These are phyloP conservation scores for Gossypium davidsonii DNA, from an alignment of 441 rosid species.

Conservation along the genomic window DNA sequence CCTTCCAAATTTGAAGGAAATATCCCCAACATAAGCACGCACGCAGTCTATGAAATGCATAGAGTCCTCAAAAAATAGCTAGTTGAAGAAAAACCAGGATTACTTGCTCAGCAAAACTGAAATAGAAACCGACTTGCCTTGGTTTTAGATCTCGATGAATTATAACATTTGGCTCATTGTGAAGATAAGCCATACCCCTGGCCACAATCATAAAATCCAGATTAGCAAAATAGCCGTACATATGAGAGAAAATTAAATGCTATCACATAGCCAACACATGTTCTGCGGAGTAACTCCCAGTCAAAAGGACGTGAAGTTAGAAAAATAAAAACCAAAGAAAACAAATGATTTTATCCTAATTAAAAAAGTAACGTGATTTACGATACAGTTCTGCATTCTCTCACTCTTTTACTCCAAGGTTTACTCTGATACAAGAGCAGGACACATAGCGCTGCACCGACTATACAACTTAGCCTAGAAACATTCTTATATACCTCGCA, in stretches of 20 bases:
- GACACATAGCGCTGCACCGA: neutral
- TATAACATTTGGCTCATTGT: constrained; percentile 94
- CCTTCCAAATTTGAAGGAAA: neutral
- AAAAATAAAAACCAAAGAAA: neutral
- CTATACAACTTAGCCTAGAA: neutral
- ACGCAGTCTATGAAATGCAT: neutral
- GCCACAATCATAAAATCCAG: constrained; percentile 13
- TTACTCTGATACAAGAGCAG: neutral
- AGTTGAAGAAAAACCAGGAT: neutral
- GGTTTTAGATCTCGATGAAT: constrained; percentile 93
- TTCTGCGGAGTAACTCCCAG: neutral
- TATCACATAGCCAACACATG: neutral
- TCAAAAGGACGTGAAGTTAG: neutral
- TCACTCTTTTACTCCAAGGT: neutral
- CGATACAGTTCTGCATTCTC: neutral
- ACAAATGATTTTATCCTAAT: neutral
- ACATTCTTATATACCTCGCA: constrained; percentile 56
- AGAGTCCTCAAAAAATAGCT: neutral
- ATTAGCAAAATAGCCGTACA: constrained; percentile 19
- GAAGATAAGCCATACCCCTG: constrained; percentile 99
- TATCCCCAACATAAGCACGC: neutral
- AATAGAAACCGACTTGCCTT: constrained; percentile 40
- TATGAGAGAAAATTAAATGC: neutral
- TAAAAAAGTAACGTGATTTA: neutral
- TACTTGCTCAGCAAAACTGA: neutral